These are phyloP conservation scores for Cercospora sp. DNA, from an alignment of 2,329 filamentous ascomycete genomes.

Conservation along the genomic window DNA sequence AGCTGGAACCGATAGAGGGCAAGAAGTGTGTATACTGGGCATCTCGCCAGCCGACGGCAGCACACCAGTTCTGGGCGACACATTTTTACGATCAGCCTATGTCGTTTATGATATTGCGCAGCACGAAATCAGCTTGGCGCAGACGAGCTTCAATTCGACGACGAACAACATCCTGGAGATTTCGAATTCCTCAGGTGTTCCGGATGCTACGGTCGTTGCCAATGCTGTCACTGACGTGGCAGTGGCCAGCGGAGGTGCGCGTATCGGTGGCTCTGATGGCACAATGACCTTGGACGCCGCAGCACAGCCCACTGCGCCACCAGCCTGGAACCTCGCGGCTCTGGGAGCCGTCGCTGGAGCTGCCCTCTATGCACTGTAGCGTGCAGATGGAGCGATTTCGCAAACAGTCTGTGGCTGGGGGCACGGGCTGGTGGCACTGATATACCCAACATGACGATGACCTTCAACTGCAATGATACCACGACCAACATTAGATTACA, in stretches of 20 bases:
- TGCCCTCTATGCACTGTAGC: slow-evolving; percentile 8
- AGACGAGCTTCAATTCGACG: slow-evolving; percentile 61
- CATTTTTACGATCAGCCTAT: slow-evolving; percentile 63
- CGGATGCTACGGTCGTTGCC: slow-evolving; percentile 54
- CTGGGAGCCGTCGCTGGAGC: slow-evolving; percentile 18
- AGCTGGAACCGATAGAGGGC: slow-evolving; percentile 45
- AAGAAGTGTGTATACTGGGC: slow-evolving; percentile 51
- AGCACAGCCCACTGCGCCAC: slow-evolving; percentile 31
- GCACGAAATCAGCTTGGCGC: slow-evolving; percentile 62
- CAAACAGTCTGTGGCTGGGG: neutral
- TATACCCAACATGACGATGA: neutral
- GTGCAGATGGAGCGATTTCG: neutral
- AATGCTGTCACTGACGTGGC: slow-evolving; percentile 53
- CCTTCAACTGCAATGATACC: neutral
- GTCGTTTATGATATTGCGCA: slow-evolving; percentile 62
- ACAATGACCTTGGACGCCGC: slow-evolving; percentile 23
- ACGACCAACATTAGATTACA: neutral
- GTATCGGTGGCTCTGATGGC: slow-evolving; percentile 31
- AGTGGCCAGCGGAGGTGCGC: slow-evolving; percentile 47
- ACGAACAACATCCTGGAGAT: slow-evolving; percentile 57
- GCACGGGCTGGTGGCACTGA: neutral
- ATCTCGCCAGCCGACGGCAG: slow-evolving; percentile 53
- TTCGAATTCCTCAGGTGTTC: slow-evolving; percentile 51
- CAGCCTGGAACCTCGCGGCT: slow-evolving; percentile 31
- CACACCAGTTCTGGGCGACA: slow-evolving; percentile 59